These are phyloP conservation scores for Backusella tarrabulga DNA, from an alignment of 192 early-diverging fungal species.

Conservation along the genomic window DNA sequence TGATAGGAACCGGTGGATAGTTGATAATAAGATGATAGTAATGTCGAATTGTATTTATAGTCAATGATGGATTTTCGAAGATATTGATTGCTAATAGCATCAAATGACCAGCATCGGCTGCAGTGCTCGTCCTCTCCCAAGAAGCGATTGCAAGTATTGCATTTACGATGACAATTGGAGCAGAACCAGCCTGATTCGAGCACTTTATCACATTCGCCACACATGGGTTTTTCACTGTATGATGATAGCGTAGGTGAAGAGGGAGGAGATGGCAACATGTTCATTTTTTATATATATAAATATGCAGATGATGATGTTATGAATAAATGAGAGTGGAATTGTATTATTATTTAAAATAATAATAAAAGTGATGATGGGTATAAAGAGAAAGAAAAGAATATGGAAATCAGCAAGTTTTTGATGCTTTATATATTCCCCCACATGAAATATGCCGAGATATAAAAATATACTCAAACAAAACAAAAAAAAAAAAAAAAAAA, in stretches of 20 bases:
- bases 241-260: slow-evolving; percentile 11
- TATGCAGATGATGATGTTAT: background rate
- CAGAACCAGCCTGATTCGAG: slow-evolving; percentile 35
- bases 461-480: background rate
- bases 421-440: background rate
- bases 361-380: background rate
- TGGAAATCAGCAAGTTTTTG: background rate
- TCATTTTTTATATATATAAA: background rate
- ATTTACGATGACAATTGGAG: slow-evolving; percentile 31
- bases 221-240: slow-evolving; percentile 11
- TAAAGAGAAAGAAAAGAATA: background rate
- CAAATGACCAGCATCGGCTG: slow-evolving; percentile 35
- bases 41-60: slow-evolving; percentile 6
- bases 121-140: slow-evolving; percentile 29
- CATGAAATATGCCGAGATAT: background rate
- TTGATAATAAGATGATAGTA: slow-evolving; percentile 8
- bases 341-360: background rate
- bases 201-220: slow-evolving; percentile 28
- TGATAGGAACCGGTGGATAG: background rate
- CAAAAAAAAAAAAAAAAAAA: background rate
- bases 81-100: slow-evolving; percentile 3
- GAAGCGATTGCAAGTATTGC: slow-evolving; percentile 34
- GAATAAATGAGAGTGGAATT: background rate
- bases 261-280: slow-evolving; percentile 23
- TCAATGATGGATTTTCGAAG: background rate